phyloP scores from a whole-genome alignment of 2,329 filamentous ascomycete genomes.

The Daldinia sp. region DNA sequence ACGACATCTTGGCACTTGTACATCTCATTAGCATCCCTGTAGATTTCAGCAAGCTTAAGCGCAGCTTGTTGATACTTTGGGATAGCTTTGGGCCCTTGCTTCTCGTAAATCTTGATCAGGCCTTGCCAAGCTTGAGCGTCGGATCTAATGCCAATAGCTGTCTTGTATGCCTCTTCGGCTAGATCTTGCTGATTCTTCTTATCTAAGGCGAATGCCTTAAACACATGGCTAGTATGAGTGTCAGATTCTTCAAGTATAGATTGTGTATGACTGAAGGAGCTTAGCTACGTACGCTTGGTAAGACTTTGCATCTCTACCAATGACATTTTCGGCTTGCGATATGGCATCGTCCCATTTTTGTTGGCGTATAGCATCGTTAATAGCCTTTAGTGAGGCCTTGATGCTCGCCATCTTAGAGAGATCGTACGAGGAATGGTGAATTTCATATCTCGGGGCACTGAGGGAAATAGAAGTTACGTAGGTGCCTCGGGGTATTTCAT shows the following conservation, averaged over 20 bases:
- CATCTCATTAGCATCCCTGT: conserved; percentile 73
- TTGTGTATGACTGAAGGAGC: conserved; percentile 11
- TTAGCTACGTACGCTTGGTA: conserved; percentile 77
- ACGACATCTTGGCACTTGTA: conserved; percentile 75
- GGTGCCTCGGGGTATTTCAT: conserved; percentile 38
- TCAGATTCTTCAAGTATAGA: conserved; percentile 18
- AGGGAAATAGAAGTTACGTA: conserved; percentile 16
- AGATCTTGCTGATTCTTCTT: conserved; percentile 78
- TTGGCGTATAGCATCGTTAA: conserved; percentile 80
- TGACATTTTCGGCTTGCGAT: conserved; percentile 74
- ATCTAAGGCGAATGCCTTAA: conserved; percentile 86
- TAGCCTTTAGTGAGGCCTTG: conserved; percentile 84
- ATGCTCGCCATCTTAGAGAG: conserved; percentile 61
- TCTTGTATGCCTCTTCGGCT: conserved; percentile 80
- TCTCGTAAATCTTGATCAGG: conserved; percentile 86
- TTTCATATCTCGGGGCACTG: conserved; percentile 44
- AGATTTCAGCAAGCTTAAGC: conserved; percentile 79
- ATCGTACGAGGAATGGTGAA: conserved; percentile 25
- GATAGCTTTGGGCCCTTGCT: conserved; percentile 76
- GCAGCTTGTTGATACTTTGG: conserved; percentile 80
- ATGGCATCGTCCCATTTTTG: conserved; percentile 83
- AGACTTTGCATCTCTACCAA: conserved; percentile 79
- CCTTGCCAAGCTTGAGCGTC: conserved; percentile 94
- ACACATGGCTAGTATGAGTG: conserved; percentile 72
- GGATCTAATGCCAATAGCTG: conserved; percentile 77